These are phyloP conservation scores for Quillaja saponaria DNA, from an alignment of 306 rosid species.

Conservation along the genomic window DNA sequence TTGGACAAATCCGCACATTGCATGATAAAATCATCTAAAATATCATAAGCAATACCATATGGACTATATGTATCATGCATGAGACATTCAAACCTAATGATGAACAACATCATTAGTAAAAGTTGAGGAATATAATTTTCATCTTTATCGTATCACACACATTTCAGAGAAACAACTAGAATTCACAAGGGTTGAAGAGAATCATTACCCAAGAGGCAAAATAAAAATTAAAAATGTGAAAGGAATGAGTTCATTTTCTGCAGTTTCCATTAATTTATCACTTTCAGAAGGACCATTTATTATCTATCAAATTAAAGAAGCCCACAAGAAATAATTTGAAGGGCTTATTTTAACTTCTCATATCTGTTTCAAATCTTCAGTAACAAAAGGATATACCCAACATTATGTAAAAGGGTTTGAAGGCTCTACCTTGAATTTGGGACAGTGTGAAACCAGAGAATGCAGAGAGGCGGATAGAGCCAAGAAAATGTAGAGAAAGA, in stretches of 20 bases:
- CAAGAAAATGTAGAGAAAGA: slow-evolving; percentile 31
- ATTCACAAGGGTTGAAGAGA: no score
- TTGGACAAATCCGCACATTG: no score
- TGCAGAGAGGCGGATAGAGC: slow-evolving; percentile 16
- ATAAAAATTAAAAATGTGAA: no score
- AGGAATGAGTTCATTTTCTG: neutral
- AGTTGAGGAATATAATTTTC: no score
- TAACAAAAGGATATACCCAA: neutral
- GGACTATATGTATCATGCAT: no score
- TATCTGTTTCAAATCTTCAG: neutral
- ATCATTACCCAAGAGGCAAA: no score
- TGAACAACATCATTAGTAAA: no score
- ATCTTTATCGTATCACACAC: no score
- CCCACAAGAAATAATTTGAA: slow-evolving; percentile 6
- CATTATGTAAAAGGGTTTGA: neutral
- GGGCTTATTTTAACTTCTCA: neutral
- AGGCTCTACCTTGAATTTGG: slow-evolving; percentile 41
- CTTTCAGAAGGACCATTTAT: slow-evolving; percentile 1
- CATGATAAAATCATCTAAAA: no score
- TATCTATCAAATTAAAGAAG: neutral
- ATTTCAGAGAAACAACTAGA: no score
- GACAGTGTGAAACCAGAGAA: slow-evolving; percentile 24
- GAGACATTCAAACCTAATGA: no score
- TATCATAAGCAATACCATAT: no score
- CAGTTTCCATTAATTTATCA: neutral